Base-by-base conservation (phyloP, 805 yeast species). In the Kazachstania martiniae region DNA sequence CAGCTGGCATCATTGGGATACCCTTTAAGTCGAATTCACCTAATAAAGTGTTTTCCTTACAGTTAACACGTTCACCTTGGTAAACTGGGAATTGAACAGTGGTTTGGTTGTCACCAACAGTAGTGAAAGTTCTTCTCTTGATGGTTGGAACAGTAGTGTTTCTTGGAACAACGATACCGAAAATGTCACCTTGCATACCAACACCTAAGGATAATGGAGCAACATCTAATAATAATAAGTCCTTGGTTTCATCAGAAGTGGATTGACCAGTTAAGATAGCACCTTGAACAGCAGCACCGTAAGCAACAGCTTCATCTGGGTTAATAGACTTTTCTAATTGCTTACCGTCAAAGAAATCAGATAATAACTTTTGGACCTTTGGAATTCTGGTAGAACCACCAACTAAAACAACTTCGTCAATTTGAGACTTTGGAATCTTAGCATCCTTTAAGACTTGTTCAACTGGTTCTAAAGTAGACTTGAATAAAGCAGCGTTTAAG, bases 61-160 rank as follows among this genome's bases (percentile, higher is more conserved):
- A 86, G 86, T 86, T 82, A 58, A 89, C 94, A 75, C 98, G 91
- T 77, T 89, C 98, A 79, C 98, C 98, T 76, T 89, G 96, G 78
- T 81, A 89, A 49, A 89, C 97, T 68, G 94, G 96, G 82, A 89
- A 86, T 69, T 84, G 91, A 48, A 89, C 97, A 52, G 95, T 84
- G 60, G 97, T 89, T 74, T 89, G 98, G 76, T 84, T 85, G 76
- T 89, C 98, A 55, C 82, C 94, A 59, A 84, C 94, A 52, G 98
- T 89, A 62, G 98, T 86, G 85, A 89, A 89, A 53, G 94, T 89
- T 74, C 94, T 86, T 63, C 95, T 81, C 82, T 89, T 89, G 70
- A 86, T 82, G 66, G 97, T 89, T 68, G 98, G 98, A 55, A 89
- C 94, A 58, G 97, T 89, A 54, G 97, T 83, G 83, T 91, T 91